Percentiles rank a stretch among this genome's conserved stretches.
Evolutionary conservation across 2,329 filamentous ascomycete genomes (phyloP).

Genomic region (Colletotrichum incanum): DNA sequence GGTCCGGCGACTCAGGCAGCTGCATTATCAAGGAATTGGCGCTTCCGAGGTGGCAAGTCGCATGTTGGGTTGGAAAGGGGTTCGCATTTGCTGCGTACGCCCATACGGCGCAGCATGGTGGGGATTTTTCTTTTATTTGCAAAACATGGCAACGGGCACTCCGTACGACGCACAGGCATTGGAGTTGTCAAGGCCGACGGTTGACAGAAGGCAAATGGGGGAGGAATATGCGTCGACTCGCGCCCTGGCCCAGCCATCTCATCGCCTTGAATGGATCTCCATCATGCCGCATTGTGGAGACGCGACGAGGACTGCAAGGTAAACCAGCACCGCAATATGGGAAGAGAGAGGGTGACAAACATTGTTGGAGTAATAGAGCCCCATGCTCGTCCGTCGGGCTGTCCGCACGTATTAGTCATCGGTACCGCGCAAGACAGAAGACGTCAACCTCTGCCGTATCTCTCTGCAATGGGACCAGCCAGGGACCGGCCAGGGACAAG

Average conservation of each 20-base stretch:
- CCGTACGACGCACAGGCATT: not conserved
- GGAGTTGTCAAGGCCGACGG: not conserved
- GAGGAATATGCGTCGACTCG: not conserved
- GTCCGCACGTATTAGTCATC: not conserved
- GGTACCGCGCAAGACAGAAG: not conserved
- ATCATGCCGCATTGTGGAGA: not conserved
- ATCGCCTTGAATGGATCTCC: not conserved
- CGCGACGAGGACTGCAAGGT: not conserved
- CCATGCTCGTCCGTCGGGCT: not conserved
- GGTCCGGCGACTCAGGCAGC: slow-evolving; percentile 25
- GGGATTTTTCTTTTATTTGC: not conserved
- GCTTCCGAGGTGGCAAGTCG: slow-evolving; percentile 19
- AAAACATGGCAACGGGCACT: not conserved
- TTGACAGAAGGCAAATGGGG: not conserved
- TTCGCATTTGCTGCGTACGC: not conserved
- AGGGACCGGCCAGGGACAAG: not conserved
- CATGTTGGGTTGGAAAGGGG: not conserved
- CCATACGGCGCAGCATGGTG: not conserved
- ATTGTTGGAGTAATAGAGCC: not conserved
- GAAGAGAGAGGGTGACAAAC: not conserved
- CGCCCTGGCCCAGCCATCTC: not conserved
- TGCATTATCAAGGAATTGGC: slow-evolving; percentile 26
- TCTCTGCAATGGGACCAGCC: not conserved
- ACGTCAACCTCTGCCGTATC: not conserved
- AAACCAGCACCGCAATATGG: not conserved